These are phyloP conservation scores for Crithidia brevicula DNA, from an alignment of 208 protist species.

Conservation along the genomic window DNA sequence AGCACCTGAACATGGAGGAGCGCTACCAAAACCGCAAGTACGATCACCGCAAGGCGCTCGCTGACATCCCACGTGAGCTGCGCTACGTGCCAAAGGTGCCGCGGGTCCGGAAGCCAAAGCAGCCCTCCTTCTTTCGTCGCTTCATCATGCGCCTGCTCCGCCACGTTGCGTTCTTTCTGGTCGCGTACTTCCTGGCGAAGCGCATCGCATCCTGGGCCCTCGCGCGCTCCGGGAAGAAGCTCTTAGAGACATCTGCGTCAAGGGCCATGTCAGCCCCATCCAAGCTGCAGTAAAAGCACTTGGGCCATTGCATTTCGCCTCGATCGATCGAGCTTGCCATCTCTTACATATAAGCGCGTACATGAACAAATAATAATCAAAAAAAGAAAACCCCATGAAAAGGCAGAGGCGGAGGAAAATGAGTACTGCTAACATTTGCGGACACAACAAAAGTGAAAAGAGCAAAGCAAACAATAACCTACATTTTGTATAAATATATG, in stretches of 20 bases:
- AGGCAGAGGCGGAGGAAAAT: no score
- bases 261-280: slow-evolving; percentile 3
- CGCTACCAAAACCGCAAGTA: slow-evolving; percentile 41
- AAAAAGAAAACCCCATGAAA: no score
- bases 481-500: no score
- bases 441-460: no score
- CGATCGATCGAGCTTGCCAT: no score
- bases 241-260: slow-evolving; percentile 15
- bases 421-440: no score
- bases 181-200: slow-evolving; percentile 47
- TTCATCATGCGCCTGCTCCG: slow-evolving; percentile 39
- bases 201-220: slow-evolving; percentile 27
- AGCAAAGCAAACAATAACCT: no score
- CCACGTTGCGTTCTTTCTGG: slow-evolving; percentile 39
- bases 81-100: slow-evolving; percentile 32
- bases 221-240: slow-evolving; percentile 19
- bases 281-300: slow-evolving; percentile 22
- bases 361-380: no score
- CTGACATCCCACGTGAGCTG: slow-evolving; percentile 41
- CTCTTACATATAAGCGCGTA: no score
- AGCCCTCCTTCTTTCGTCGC: slow-evolving; percentile 34
- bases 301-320: no score
- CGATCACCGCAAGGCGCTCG: slow-evolving; percentile 41
- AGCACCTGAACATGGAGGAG: slow-evolving; percentile 55
- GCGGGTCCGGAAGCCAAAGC: slow-evolving; percentile 19